Evolutionary conservation across 129 eudicot species (phyloP).

Genomic region (Pulicaria dysenterica): DNA sequence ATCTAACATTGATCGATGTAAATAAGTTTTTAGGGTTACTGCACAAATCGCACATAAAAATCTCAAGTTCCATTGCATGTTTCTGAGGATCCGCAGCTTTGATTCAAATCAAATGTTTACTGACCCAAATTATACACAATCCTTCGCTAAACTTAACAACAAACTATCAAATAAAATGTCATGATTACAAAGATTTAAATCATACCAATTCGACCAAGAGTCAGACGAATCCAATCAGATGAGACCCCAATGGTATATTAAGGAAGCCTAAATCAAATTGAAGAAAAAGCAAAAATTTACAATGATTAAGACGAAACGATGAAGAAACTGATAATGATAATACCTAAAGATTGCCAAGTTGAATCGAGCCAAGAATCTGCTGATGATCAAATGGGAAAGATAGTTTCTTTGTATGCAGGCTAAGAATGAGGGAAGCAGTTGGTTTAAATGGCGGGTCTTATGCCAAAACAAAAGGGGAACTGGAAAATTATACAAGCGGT

Average conservation of each 20-base stretch:
- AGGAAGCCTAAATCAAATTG: neutral
- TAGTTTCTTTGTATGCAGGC: constrained; percentile 13
- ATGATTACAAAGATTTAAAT: neutral
- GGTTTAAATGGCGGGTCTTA: constrained; percentile 35
- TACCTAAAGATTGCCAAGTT: constrained; percentile 11
- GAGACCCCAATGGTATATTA: neutral
- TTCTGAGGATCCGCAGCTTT: too few relatives aligned
- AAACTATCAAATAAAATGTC: too few relatives aligned
- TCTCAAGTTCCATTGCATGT: too few relatives aligned
- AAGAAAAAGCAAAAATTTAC: neutral
- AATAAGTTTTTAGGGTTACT: too few relatives aligned
- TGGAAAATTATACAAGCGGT: neutral
- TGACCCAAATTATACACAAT: neutral
- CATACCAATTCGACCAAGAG: constrained; percentile 20
- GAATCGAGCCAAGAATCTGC: constrained; percentile 11
- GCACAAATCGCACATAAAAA: too few relatives aligned
- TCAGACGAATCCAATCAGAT: constrained; percentile 11
- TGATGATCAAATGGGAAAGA: constrained; percentile 12
- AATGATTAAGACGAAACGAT: neutral
- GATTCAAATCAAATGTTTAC: neutral
- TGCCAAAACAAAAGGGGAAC: constrained; percentile 23
- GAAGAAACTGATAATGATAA: neutral
- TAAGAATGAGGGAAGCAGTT: constrained; percentile 26
- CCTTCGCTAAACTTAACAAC: neutral
- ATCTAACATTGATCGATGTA: too few relatives aligned